A percentile compares a stretch with the other conserved stretches of the same genome.
These are phyloP conservation scores for Astrothelium macrocarpum DNA, from an alignment of 495 filamentous ascomycete genomes.

Conservation along the genomic window DNA sequence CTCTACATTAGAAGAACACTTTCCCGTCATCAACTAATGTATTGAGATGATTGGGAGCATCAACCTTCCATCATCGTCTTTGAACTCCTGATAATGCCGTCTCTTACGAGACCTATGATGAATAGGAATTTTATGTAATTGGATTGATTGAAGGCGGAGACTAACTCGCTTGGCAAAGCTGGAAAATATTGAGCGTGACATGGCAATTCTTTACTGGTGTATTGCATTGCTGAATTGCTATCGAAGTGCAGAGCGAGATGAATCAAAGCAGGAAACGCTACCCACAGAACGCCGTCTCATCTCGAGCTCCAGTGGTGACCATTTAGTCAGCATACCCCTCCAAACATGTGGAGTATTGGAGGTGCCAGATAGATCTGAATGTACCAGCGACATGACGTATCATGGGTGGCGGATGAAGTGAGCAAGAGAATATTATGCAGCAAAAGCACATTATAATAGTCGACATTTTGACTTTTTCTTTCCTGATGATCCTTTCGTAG, in stretches of 20 bases:
- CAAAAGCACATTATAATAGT: constrained; percentile 4
- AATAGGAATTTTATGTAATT: not conserved
- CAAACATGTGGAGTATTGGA: not conserved
- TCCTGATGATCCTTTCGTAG: constrained; percentile 9
- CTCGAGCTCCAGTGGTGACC: constrained; percentile 4
- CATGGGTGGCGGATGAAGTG: not conserved
- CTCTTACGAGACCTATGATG: too few species aligned
- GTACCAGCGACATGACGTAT: not conserved
- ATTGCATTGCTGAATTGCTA: constrained; percentile 3
- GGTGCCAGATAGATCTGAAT: not conserved
- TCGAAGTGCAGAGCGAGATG: not conserved
- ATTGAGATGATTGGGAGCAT: too few species aligned
- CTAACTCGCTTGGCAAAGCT: not conserved
- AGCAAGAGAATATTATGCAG: not conserved
- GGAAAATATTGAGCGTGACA: not conserved
- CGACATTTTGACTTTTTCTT: constrained; percentile 21
- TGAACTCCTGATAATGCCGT: too few species aligned
- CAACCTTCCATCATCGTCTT: too few species aligned
- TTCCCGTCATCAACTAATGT: too few species aligned
- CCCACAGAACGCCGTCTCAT: constrained; percentile 9
- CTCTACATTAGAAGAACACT: too few species aligned
- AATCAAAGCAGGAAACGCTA: constrained; percentile 11
- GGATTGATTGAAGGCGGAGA: not conserved
- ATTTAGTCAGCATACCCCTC: not conserved
- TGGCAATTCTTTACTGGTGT: not conserved